These are phyloP conservation scores for Colletotrichum camelliae DNA, from an alignment of 2,329 filamentous ascomycete species.

Conservation along the genomic window DNA sequence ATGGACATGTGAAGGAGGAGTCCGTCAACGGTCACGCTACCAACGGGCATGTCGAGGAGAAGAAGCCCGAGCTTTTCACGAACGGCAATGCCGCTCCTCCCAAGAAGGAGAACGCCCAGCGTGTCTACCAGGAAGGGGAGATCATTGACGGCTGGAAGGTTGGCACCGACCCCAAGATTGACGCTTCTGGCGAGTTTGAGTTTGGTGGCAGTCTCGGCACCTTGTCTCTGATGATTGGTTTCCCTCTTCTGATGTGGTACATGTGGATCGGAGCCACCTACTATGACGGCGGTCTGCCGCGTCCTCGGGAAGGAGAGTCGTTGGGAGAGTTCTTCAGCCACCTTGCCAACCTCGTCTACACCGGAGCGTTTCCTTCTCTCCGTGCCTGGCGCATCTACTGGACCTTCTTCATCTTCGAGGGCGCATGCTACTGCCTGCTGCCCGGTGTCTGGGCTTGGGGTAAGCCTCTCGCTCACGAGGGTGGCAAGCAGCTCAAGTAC, in stretches of 20 bases:
- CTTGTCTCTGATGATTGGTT: conserved; percentile 81
- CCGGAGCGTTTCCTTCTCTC: conserved; percentile 80
- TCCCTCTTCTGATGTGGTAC: conserved; percentile 91
- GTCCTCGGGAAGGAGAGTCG: conserved; percentile 64
- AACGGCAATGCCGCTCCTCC: conserved; percentile 1
- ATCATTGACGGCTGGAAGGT: conserved; percentile 63
- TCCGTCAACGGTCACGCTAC: conserved; percentile 14
- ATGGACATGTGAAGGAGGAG: conserved; percentile 30
- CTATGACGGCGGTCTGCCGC: conserved; percentile 80
- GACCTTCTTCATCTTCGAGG: conserved; percentile 88
- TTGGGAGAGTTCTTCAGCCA: conserved; percentile 70
- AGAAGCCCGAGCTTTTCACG: neutral
- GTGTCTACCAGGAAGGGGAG: conserved; percentile 25
- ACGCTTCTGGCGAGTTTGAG: conserved; percentile 72
- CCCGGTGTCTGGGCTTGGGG: conserved; percentile 89
- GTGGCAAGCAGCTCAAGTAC: conserved; percentile 87
- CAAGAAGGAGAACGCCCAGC: neutral
- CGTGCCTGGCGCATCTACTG: conserved; percentile 95
- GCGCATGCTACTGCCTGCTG: conserved; percentile 79
- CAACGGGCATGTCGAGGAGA: conserved; percentile 21
- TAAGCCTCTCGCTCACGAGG: conserved; percentile 83
- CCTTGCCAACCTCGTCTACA: conserved; percentile 72
- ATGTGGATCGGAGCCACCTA: conserved; percentile 93
- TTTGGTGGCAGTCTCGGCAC: conserved; percentile 82
- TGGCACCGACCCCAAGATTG: conserved; percentile 66